Evolutionary conservation across 129 eudicot species (phyloP), one percentile per base, ranked within the genome.

Genomic region (Saposhnikovia divaricata): DNA sequence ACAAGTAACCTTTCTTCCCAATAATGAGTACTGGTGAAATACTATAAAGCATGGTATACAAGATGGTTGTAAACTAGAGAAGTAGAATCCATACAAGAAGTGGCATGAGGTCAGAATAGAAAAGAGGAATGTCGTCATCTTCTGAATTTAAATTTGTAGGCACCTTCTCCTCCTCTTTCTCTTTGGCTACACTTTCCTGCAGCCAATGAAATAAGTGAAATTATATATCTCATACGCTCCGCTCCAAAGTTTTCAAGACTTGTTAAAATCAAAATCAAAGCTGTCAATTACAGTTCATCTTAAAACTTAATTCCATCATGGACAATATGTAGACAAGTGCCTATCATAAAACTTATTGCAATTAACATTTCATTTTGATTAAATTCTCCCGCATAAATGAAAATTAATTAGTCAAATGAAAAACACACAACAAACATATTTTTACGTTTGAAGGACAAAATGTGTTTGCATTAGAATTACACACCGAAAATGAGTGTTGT

Each of bases 91-190:
- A 80, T 89, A 96, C 99, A 55, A 92, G 98, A 43, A 96, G 90
- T 15, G 99, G 98, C 98, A 96, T 92, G 83, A 92, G 73, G 82
- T 96, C 99, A 6, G 98, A 85, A 71, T 92, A 96, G 85, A 96
- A 96, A 16, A 96, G 80, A 63, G 98, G 71, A 38, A 88, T 80
- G 72, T 92, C 97, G 72, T 96, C 99, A 16, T 90, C 86, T 76
- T 84, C 95, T 57, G 77, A 81, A 50, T 78, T 80, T n/a, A 72
- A 43, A 38, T 78, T 68, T 37, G 50, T 11, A 3, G 80, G 72
- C 40, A 77, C 76, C 80, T 80, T 85, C 74, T 37, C 89, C 47
- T 92, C 99, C 86, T 92, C 99, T 75, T 81, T 90, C 86, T 86
- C 98, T 81, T 96, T 96, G 2, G 86, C 98, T 79, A 87, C 42